Percentiles rank a stretch among this genome's conserved stretches.
Conservation (phyloP, 225 moss, liverwort and hornwort genomes). For the Pseudoscleropodium purum region DNA sequence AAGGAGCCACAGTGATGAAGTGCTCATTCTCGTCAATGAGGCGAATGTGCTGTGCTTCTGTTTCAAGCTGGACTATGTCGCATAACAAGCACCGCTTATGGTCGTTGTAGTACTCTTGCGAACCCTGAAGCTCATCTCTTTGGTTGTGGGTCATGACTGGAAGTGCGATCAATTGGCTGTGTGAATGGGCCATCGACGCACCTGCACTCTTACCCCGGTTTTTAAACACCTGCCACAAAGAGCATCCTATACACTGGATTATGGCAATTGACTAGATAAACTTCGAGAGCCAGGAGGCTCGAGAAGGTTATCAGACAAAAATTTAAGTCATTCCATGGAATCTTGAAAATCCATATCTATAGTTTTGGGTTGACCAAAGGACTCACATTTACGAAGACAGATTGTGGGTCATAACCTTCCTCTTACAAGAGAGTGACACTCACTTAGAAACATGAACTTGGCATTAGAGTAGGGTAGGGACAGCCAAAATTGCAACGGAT, state of each 20-base stretch:
- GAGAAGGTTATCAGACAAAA: background rate
- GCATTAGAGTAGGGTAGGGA: background rate
- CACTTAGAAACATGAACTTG: background rate
- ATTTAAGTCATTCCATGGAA: background rate
- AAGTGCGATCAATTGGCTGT: slow-evolving; percentile 65
- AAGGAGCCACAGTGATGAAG: slow-evolving; percentile 38
- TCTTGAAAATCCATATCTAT: background rate
- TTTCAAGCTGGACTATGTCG: background rate
- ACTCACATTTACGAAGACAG: background rate
- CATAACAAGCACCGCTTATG: background rate
- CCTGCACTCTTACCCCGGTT: slow-evolving; percentile 65
- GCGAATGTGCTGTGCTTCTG: background rate
- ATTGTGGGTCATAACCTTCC: background rate
- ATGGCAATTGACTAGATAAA: background rate
- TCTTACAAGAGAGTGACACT: background rate
- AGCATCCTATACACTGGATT: background rate
- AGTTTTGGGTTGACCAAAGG: background rate
- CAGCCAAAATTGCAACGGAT: background rate
- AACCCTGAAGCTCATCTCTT: slow-evolving; percentile 9
- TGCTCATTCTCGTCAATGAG: slow-evolving; percentile 48
- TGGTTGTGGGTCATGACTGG: slow-evolving; percentile 38
- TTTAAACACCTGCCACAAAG: slow-evolving; percentile 46
- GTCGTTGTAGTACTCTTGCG: slow-evolving; percentile 28
- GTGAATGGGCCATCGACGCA: slow-evolving; percentile 66
- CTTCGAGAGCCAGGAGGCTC: background rate